phyloP scores from a whole-genome alignment of 441 rosid species.

The Jatropha podagrica region DNA sequence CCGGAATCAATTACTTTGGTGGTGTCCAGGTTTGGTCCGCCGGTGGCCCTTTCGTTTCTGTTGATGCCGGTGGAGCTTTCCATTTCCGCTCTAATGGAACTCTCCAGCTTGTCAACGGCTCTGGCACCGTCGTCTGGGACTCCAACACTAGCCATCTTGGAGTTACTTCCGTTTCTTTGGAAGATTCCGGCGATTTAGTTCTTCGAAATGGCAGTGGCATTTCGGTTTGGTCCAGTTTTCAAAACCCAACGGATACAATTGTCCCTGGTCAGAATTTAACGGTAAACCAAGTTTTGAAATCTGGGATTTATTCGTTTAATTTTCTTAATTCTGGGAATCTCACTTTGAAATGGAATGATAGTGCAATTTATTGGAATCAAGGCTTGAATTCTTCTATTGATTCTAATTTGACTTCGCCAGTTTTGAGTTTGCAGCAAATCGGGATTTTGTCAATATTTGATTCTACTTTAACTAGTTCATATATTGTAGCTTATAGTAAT shows the following conservation, averaged over 20 bases:
- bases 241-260: slow-evolving; percentile 62
- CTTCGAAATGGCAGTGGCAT: slow-evolving; percentile 34
- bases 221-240: slow-evolving; percentile 71
- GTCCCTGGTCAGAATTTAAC: slow-evolving; percentile 64
- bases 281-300: slow-evolving; percentile 33
- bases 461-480: slow-evolving; percentile 26
- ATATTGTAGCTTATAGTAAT: slow-evolving; percentile 48
- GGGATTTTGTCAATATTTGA: slow-evolving; percentile 52
- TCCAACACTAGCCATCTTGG: slow-evolving; percentile 44
- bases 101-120: slow-evolving; percentile 55
- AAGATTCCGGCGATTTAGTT: slow-evolving; percentile 56
- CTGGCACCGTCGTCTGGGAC: slow-evolving; percentile 57
- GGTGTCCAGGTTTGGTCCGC: slow-evolving; percentile 52
- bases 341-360: slow-evolving; percentile 52
- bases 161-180: slow-evolving; percentile 49
- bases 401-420: slow-evolving; percentile 50
- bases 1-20: slow-evolving; percentile 44
- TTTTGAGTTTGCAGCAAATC: slow-evolving; percentile 40
- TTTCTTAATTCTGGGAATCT: slow-evolving; percentile 49
- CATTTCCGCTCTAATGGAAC: slow-evolving; percentile 44
- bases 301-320: slow-evolving; percentile 58
- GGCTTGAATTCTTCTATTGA: slow-evolving; percentile 50
- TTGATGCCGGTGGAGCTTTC: slow-evolving; percentile 54
- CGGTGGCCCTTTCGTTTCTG: slow-evolving; percentile 29
- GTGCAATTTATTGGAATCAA: slow-evolving; percentile 48